Conservation (phyloP, 1,284 basidiomycete species). For the Marasmius oreades region DNA sequence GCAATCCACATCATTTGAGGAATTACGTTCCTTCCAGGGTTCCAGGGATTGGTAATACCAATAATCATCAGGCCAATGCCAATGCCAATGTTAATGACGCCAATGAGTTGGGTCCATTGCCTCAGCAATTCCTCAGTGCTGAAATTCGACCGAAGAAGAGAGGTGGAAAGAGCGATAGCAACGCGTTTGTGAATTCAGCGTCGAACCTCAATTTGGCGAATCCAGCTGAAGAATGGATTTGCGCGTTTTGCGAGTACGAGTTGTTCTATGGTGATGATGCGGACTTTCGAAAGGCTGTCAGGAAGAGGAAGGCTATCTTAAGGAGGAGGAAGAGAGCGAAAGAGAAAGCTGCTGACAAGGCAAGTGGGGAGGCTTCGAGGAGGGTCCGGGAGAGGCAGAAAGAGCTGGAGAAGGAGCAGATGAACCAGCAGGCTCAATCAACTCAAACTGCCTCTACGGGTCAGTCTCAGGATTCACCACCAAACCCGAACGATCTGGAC, state of each 20-base stretch:
- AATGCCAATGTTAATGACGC: constrained; percentile 36
- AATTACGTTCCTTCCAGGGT: constrained; percentile 84
- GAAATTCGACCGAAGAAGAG: constrained; percentile 55
- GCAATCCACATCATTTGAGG: constrained; percentile 86
- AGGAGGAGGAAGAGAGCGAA: constrained; percentile 69
- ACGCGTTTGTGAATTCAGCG: background rate
- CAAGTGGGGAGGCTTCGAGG: constrained; percentile 24
- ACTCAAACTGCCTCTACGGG: background rate
- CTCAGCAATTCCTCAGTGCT: constrained; percentile 64
- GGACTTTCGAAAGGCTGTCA: constrained; percentile 61
- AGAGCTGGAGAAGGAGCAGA: constrained; percentile 6
- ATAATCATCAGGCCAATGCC: background rate
- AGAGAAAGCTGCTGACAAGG: constrained; percentile 65
- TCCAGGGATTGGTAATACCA: constrained; percentile 45
- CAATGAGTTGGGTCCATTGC: constrained; percentile 52
- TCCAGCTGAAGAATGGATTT: constrained; percentile 84
- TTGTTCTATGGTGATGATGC: constrained; percentile 78
- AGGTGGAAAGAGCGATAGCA: constrained; percentile 7
- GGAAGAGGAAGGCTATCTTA: constrained; percentile 76
- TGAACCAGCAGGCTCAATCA: constrained; percentile 10
- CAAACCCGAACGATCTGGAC: too few relatives aligned
- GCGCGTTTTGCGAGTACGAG: constrained; percentile 83
- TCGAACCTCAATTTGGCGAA: constrained; percentile 37
- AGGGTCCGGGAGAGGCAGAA: constrained; percentile 4
- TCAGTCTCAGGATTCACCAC: too few relatives aligned